Base-by-base conservation (phyloP, 306 rosid species). In the Acacia acuminata region DNA sequence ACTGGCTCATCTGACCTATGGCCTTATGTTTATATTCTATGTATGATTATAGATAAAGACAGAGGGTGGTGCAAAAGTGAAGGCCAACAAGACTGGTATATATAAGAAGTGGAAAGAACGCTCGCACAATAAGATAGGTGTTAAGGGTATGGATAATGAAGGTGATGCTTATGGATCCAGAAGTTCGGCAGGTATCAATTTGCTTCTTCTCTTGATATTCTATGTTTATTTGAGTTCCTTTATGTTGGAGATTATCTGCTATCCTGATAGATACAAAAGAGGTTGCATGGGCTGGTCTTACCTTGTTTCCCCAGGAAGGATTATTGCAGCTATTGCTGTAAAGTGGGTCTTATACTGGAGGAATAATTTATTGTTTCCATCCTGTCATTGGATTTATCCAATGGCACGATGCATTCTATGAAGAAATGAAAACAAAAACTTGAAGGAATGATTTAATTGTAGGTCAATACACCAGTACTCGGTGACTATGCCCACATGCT, bases 91-190 rank as follows among this genome's bases (percentile, higher is more conserved):
- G 88, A 95, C 97, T 22, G 99, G 99, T 66, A 92, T 93, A 83
- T 95, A 92, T 86, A 88, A 90, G 82, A 95, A 85, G 87, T 93
- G 99, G 98, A 90, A 93, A 82, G 96, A 86, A 82, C 94, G 90
- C 38, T 89, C 97, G 0, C 98, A 95, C 60, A 83, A 74, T 73
- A 93, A 77, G 85, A 83, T 95, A 77, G 91, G 96, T 76, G 81
- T 82, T 32, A 88, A 73, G 76, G 90, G 96, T 50, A 83, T 86
- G 70, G 78, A 64, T 78, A 64, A 80, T 16, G 97, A 88, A 64
- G 96, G 88, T 75, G 85, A 81, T 82, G 78, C 82, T 67, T 90
- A 80, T 40, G 94, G 67, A 72, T 71, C 91, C 75, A 58, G 40
- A 3, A 84, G 86, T 83, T 75, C 66, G 6, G 44, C 84, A 50